Evolutionary conservation across 176 grass and related monocot genomes (phyloP).

Genomic region (Hyparrhenia diplandra): DNA sequence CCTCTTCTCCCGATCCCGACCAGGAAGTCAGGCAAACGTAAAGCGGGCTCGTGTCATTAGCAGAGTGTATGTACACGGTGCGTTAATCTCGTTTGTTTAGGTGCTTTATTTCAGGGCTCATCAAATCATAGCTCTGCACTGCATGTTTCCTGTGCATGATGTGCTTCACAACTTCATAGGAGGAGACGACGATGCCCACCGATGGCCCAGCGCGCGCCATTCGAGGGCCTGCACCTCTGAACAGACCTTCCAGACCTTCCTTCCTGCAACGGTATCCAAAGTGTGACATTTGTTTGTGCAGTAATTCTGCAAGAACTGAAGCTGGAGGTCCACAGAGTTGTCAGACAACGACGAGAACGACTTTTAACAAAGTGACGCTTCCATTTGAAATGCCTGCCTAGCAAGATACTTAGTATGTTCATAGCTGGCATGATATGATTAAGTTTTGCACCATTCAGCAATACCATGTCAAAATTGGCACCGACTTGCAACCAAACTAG

Average conservation of each 20-base stretch:
- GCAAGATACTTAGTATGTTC: background rate
- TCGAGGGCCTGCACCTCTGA: slow-evolving; percentile 71
- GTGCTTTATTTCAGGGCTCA: background rate
- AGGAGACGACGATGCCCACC: slow-evolving; percentile 86
- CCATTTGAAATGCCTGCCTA: background rate
- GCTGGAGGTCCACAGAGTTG: background rate
- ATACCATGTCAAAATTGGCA: background rate
- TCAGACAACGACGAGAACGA: background rate
- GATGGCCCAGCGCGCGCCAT: slow-evolving; percentile 80
- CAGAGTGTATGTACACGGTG: background rate
- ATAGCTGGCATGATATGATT: background rate
- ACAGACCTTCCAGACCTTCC: slow-evolving; percentile 71
- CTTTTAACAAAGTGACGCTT: background rate
- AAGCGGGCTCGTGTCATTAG: background rate
- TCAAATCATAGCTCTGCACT: slow-evolving; percentile 21
- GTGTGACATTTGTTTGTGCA: background rate
- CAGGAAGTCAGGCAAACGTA: slow-evolving; percentile 2
- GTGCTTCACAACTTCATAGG: slow-evolving; percentile 84
- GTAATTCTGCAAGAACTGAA: background rate
- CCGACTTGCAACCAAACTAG: background rate
- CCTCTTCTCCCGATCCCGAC: background rate
- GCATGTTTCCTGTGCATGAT: slow-evolving; percentile 58
- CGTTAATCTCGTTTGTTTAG: background rate
- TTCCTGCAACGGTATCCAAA: slow-evolving; percentile 38
- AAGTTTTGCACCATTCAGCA: background rate